These are phyloP conservation scores for Canna indica DNA, from an alignment of 176 grass and related monocot genomes.

Conservation along the genomic window DNA sequence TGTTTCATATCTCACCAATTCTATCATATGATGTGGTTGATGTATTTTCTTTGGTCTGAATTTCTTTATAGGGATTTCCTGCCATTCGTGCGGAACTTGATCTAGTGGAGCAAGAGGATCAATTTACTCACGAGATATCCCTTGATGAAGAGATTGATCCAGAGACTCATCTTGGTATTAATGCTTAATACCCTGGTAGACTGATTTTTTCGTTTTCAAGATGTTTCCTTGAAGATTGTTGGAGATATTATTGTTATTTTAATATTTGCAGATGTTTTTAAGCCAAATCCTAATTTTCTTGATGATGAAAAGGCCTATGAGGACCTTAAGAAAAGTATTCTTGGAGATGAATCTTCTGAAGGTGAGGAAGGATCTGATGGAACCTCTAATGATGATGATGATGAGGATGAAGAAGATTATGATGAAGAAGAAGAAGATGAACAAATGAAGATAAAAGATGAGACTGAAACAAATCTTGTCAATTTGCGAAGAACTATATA, in stretches of 20 bases:
- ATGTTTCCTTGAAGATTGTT: background rate
- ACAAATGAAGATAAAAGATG: constrained; percentile 81
- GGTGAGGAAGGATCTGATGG: constrained; percentile 71
- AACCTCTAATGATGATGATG: constrained; percentile 50
- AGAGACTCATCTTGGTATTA: constrained; percentile 70
- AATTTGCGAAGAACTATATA: constrained; percentile 95
- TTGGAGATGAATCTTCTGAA: constrained; percentile 67
- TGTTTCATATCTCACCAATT: background rate
- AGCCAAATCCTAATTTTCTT: constrained; percentile 56
- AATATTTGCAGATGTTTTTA: constrained; percentile 76
- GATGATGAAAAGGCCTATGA: constrained; percentile 96
- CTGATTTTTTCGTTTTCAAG: background rate
- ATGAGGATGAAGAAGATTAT: constrained; percentile 45
- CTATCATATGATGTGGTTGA: background rate
- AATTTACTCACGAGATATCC: constrained; percentile 86
- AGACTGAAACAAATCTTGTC: constrained; percentile 82
- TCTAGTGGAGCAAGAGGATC: constrained; percentile 96
- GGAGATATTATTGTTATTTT: constrained; percentile 11
- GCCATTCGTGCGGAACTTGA: constrained; percentile 82
- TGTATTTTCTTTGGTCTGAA: constrained; percentile 11
- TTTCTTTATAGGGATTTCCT: constrained; percentile 62
- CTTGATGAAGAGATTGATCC: constrained; percentile 79
- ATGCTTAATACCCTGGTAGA: no score
- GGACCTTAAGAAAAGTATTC: constrained; percentile 66
- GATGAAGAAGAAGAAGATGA: constrained; percentile 75